Evolutionary conservation across 192 early-diverging fungal species (phyloP).

Genomic region (Gorgonomyces haynaldii): DNA sequence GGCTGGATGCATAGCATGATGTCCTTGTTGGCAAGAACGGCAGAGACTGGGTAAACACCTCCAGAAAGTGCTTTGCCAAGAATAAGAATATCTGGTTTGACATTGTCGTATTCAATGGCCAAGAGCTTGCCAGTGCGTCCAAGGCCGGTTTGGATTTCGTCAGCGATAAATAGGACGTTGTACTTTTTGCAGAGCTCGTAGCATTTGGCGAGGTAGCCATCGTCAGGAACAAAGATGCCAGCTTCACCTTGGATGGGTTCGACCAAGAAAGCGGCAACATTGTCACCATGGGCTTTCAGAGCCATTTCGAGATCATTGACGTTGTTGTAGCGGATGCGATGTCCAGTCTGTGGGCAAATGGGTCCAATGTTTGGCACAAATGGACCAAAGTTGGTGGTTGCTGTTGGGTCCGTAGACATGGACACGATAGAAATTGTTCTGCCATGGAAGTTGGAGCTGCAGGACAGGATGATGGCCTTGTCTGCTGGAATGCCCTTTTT

Average conservation of each 20-base stretch:
- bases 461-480: conserved; percentile 73
- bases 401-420: conserved; percentile 88
- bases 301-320: conserved; percentile 78
- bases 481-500: conserved; percentile 70
- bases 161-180: conserved; percentile 94
- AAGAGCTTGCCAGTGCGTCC: conserved; percentile 90
- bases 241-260: conserved; percentile 99
- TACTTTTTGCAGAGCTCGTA: conserved; percentile 92
- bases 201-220: conserved; percentile 78
- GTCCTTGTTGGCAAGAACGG: conserved; percentile 71
- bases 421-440: conserved; percentile 85
- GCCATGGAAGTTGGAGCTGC: conserved; percentile 91
- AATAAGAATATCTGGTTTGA: conserved; percentile 88
- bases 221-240: conserved; percentile 87
- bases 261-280: conserved; percentile 87
- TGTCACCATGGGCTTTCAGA: conserved; percentile 67
- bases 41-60: conserved; percentile 92
- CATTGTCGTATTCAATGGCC: conserved; percentile 82
- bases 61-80: conserved; percentile 97
- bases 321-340: conserved; percentile 69
- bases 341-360: conserved; percentile 59
- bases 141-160: conserved; percentile 97
- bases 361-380: conserved; percentile 82
- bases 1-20: conserved; percentile 39
- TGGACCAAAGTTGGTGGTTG: conserved; percentile 81